Evolutionary conservation across 2,329 filamentous ascomycete genomes (phyloP).

Genomic region (Colletotrichum brevisporum): DNA sequence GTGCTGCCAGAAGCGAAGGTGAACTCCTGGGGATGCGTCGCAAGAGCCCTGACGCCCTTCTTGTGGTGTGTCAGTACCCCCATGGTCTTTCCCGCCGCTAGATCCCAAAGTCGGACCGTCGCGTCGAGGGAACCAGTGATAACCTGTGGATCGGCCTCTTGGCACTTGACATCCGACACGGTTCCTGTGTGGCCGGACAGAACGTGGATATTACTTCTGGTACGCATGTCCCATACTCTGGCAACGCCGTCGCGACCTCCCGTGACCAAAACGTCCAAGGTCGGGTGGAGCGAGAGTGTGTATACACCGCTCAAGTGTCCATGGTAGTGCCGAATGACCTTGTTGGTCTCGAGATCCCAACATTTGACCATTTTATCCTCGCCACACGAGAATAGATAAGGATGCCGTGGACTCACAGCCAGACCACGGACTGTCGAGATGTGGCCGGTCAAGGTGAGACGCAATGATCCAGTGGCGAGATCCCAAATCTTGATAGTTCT

Average conservation of each 20-base stretch:
- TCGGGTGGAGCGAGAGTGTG: slow-evolving; percentile 92
- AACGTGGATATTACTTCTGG: slow-evolving; percentile 94
- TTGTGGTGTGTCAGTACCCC: slow-evolving; percentile 98
- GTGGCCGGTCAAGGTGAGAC: slow-evolving; percentile 91
- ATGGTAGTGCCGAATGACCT: slow-evolving; percentile 97
- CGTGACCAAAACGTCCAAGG: slow-evolving; percentile 93
- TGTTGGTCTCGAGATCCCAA: slow-evolving; percentile 99
- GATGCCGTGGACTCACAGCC: slow-evolving; percentile 92
- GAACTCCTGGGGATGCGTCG: slow-evolving; percentile 91
- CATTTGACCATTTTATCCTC: slow-evolving; percentile 99
- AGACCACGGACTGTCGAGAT: slow-evolving; percentile 94
- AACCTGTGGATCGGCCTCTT: slow-evolving; percentile 96
- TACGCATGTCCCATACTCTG: slow-evolving; percentile 98
- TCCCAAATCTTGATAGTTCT: slow-evolving; percentile 99
- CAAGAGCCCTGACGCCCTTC: slow-evolving; percentile 90
- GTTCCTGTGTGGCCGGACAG: slow-evolving; percentile 92
- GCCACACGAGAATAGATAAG: slow-evolving; percentile 96
- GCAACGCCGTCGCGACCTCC: slow-evolving; percentile 95
- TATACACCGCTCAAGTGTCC: slow-evolving; percentile 97
- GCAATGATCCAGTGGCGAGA: slow-evolving; percentile 86
- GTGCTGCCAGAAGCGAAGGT: slow-evolving; percentile 96
- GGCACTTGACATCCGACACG: slow-evolving; percentile 89
- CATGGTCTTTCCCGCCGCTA: slow-evolving; percentile 96
- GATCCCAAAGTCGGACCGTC: slow-evolving; percentile 93
- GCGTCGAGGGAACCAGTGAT: slow-evolving; percentile 94